phyloP scores from a whole-genome alignment of 495 filamentous ascomycete genomes.

The Lindgomyces ingoldianus region DNA sequence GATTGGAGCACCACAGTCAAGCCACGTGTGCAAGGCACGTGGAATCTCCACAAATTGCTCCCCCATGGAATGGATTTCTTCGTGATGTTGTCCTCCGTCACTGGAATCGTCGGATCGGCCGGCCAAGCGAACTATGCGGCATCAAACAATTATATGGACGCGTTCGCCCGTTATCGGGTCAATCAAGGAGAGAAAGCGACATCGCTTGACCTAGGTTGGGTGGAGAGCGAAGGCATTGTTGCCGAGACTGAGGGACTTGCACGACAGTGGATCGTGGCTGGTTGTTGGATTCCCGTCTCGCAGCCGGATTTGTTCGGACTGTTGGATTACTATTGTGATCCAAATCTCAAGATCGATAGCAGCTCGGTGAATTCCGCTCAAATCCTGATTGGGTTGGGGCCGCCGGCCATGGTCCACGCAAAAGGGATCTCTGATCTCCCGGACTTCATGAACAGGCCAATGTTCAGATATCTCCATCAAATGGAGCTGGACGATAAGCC shows the following conservation, averaged over 20 bases:
- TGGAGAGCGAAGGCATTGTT: constrained; percentile 21
- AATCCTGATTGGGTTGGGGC: not conserved
- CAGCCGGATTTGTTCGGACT: constrained; percentile 7
- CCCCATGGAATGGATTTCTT: constrained; percentile 31
- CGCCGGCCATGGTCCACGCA: not conserved
- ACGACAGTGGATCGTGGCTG: not conserved
- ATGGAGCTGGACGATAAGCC: not conserved
- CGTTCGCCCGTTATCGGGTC: constrained; percentile 16
- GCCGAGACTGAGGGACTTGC: constrained; percentile 11
- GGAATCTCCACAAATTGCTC: constrained; percentile 27
- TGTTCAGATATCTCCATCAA: constrained; percentile 2
- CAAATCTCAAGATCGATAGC: not conserved
- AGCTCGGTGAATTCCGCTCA: not conserved
- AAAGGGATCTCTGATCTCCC: not conserved
- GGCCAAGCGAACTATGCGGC: constrained; percentile 18
- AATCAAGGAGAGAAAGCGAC: not conserved
- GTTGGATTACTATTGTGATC: constrained; percentile 21
- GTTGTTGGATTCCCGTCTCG: constrained; percentile 1
- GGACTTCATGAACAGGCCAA: not conserved
- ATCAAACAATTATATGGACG: constrained; percentile 16
- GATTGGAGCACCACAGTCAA: constrained; percentile 1
- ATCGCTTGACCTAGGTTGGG: constrained; percentile 14
- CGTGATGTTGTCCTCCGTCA: constrained; percentile 13
- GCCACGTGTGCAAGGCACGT: constrained; percentile 13
- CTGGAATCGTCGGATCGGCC: constrained; percentile 12